Conservation (phyloP, 2,329 filamentous ascomycete genomes). For the Exophiala sideris region DNA sequence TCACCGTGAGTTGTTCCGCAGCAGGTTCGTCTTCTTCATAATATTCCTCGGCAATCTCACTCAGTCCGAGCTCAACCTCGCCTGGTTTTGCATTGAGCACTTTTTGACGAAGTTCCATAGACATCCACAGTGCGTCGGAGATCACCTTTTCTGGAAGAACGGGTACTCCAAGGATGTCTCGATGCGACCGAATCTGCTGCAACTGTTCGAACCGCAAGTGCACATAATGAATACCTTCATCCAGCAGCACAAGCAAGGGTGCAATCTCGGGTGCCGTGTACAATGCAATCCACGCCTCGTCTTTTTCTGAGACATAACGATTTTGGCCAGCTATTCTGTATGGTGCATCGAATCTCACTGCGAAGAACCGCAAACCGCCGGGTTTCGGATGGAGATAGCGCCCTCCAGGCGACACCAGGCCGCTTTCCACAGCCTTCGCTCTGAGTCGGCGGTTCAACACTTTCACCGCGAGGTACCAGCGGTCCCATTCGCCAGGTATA, state of each 20-base stretch:
- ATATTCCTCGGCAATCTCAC: constrained; percentile 35
- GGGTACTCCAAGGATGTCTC: constrained; percentile 53
- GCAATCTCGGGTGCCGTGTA: constrained; percentile 56
- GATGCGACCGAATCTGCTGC: constrained; percentile 51
- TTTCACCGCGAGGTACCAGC: constrained; percentile 55
- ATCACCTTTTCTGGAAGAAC: constrained; percentile 56
- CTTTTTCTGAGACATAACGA: constrained; percentile 39
- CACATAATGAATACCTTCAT: constrained; percentile 59
- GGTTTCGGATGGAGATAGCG: constrained; percentile 46
- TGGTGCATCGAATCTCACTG: constrained; percentile 52
- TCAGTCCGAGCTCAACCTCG: constrained; percentile 54
- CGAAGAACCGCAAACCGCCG: constrained; percentile 47
- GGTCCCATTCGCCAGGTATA: constrained; percentile 55
- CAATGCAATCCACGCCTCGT: constrained; percentile 49
- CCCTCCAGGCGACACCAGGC: constrained; percentile 45
- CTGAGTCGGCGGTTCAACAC: constrained; percentile 52
- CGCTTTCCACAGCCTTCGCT: constrained; percentile 46
- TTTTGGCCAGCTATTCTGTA: constrained; percentile 45
- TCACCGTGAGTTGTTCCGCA: constrained; percentile 6
- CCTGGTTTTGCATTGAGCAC: constrained; percentile 52
- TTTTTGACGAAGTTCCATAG: constrained; percentile 54
- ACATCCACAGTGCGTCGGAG: constrained; percentile 56
- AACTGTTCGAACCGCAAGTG: constrained; percentile 59
- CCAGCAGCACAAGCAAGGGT: constrained; percentile 53
- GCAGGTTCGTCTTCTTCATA: constrained; percentile 18